Percentiles rank a stretch among this genome's conserved stretches.
Conservation (phyloP, 352 stramenopile species). For the Pythium myriotylum region DNA sequence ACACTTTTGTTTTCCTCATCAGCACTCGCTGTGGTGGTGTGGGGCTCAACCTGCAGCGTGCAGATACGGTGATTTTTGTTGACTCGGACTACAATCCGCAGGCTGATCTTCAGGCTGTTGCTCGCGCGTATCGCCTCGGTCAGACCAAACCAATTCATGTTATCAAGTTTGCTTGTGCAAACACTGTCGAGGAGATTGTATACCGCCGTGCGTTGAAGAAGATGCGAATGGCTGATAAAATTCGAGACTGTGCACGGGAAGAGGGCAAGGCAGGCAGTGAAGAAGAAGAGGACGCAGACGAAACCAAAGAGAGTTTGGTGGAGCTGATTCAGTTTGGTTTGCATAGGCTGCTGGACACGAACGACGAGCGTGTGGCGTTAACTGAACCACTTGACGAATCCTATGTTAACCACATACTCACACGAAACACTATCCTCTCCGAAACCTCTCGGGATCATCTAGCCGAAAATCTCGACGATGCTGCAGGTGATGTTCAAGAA, state of each 20-base stretch:
- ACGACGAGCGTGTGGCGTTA: conserved; percentile 37
- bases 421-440: conserved; percentile 34
- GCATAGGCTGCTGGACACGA: conserved; percentile 58
- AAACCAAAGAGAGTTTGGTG: conserved; percentile 48
- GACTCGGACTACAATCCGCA: conserved; percentile 85
- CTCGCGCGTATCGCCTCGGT: conserved; percentile 67
- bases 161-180: conserved; percentile 74
- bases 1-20: conserved; percentile 90
- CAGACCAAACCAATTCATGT: conserved; percentile 82
- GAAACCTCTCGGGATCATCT: conserved; percentile 14
- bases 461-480: conserved; percentile 49
- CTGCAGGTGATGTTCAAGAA: conserved; percentile 59
- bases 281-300: conserved; percentile 40
- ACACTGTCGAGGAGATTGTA: conserved; percentile 82
- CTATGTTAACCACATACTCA: conserved; percentile 64
- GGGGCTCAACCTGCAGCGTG: conserved; percentile 74
- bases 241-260: conserved; percentile 61
- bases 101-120: conserved; percentile 69
- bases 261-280: conserved; percentile 22
- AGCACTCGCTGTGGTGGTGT: conserved; percentile 74
- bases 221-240: conserved; percentile 73
- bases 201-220: conserved; percentile 72
- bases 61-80: conserved; percentile 82
- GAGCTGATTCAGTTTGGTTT: conserved; percentile 80
- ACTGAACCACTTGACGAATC: conserved; percentile 56